A percentile compares a stretch with the other conserved stretches of the same genome.
phyloP scores from a whole-genome alignment of 2,329 filamentous ascomycete species.

The Pseudogymnoascus sp. region DNA sequence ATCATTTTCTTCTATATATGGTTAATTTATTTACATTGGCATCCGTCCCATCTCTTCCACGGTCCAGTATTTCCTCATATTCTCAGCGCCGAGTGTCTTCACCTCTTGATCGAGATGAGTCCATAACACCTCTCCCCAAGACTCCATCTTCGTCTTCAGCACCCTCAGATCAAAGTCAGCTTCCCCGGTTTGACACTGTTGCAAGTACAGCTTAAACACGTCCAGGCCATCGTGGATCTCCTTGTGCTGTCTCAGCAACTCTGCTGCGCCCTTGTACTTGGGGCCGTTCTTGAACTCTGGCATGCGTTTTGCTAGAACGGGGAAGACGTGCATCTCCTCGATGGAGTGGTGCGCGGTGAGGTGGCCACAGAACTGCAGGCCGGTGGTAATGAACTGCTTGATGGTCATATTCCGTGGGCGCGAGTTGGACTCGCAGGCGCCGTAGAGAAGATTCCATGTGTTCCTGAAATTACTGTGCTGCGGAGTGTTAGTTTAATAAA shows the following conservation, averaged over 20 bases:
- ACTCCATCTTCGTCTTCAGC: slow-evolving; percentile 65
- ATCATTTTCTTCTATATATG: neutral
- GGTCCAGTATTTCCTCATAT: slow-evolving; percentile 80
- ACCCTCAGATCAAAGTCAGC: slow-evolving; percentile 46
- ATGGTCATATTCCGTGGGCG: slow-evolving; percentile 58
- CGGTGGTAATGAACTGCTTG: slow-evolving; percentile 57
- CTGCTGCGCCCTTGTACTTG: slow-evolving; percentile 55
- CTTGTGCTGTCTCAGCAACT: slow-evolving; percentile 66
- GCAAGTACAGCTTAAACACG: slow-evolving; percentile 56
- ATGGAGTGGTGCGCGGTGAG: slow-evolving; percentile 74
- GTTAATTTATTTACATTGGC: slow-evolving; percentile 46
- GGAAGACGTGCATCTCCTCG: slow-evolving; percentile 77
- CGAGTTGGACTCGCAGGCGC: slow-evolving; percentile 49
- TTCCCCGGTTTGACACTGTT: slow-evolving; percentile 54
- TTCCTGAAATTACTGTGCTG: slow-evolving; percentile 71
- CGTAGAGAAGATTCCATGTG: slow-evolving; percentile 64
- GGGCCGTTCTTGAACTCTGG: slow-evolving; percentile 58
- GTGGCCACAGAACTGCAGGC: slow-evolving; percentile 60
- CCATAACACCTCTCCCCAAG: slow-evolving; percentile 73
- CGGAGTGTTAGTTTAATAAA: neutral
- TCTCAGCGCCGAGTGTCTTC: slow-evolving; percentile 66
- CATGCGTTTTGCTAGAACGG: slow-evolving; percentile 68
- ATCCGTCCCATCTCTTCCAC: slow-evolving; percentile 63
- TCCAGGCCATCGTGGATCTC: slow-evolving; percentile 73
- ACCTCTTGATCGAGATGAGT: slow-evolving; percentile 81